These are phyloP conservation scores for Plasmodium fragile DNA, from an alignment of 169 alveolate species.

Conservation along the genomic window DNA sequence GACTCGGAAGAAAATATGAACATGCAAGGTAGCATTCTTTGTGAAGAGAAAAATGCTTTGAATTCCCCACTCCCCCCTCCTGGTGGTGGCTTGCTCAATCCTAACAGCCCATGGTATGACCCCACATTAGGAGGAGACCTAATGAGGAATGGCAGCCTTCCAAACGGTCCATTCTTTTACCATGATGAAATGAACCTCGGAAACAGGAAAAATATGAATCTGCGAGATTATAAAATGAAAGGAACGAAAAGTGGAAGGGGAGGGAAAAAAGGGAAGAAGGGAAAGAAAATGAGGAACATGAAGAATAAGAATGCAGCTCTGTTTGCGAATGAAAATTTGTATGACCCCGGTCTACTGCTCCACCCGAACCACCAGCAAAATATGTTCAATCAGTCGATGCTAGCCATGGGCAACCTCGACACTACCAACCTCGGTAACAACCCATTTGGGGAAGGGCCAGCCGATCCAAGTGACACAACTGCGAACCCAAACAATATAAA, in stretches of 20 bases:
- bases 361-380: not conserved
- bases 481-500: not conserved
- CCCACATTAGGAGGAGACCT: slow-evolving; percentile 6
- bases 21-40: not conserved
- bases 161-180: not conserved
- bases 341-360: not conserved
- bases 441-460: not conserved
- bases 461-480: not conserved
- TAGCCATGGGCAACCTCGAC: not conserved
- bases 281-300: not conserved
- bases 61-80: not conserved
- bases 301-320: not conserved
- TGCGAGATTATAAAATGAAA: slow-evolving; percentile 32
- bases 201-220: slow-evolving; percentile 11
- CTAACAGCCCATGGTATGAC: slow-evolving; percentile 19
- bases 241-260: not conserved
- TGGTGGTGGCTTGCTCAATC: not conserved
- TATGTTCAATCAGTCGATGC: not conserved
- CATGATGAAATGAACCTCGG: slow-evolving; percentile 17
- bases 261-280: not conserved
- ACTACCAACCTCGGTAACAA: not conserved
- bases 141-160: not conserved
- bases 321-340: not conserved
- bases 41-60: not conserved
- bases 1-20: not conserved